A percentile compares a stretch with the other conserved stretches of the same genome.
These are phyloP conservation scores for Wickerhamiella occidentalis DNA, from an alignment of 805 yeast genomes.

Conservation along the genomic window DNA sequence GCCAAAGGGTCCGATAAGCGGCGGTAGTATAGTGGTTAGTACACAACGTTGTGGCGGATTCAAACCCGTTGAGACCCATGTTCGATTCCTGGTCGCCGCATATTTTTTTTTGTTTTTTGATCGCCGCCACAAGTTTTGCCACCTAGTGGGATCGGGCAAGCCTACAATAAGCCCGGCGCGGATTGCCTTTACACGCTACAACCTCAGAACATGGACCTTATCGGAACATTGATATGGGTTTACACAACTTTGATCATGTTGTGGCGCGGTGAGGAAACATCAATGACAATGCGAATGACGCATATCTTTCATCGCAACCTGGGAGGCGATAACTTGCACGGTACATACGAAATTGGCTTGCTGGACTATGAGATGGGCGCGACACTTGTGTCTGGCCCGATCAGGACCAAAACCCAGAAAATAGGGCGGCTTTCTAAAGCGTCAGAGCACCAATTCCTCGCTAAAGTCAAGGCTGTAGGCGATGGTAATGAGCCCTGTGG, in stretches of 20 bases:
- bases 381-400: neutral
- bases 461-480: slow-evolving; percentile 3
- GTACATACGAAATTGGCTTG: neutral
- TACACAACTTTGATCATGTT: slow-evolving; percentile 1
- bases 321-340: slow-evolving; percentile 10
- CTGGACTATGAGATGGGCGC: slow-evolving; percentile 10
- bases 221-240: slow-evolving; percentile 1
- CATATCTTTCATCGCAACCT: slow-evolving; percentile 14
- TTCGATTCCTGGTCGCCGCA: slow-evolving; percentile 62
- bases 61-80: slow-evolving; percentile 37
- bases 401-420: neutral
- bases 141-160: neutral
- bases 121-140: neutral
- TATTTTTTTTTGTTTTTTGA: neutral
- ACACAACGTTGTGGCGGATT: slow-evolving; percentile 42
- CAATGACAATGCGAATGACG: slow-evolving; percentile 9
- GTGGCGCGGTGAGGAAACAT: neutral
- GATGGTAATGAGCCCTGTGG: slow-evolving; percentile 8
- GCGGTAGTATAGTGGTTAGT: slow-evolving; percentile 53
- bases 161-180: neutral
- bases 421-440: neutral
- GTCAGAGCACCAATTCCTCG: neutral
- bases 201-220: neutral
- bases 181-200: too few species aligned
- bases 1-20: too few species aligned